Evolutionary conservation across 345 rosid species (phyloP), one percentile per base, ranked within the genome.

Genomic region (Bruguiera gymnorhiza): DNA sequence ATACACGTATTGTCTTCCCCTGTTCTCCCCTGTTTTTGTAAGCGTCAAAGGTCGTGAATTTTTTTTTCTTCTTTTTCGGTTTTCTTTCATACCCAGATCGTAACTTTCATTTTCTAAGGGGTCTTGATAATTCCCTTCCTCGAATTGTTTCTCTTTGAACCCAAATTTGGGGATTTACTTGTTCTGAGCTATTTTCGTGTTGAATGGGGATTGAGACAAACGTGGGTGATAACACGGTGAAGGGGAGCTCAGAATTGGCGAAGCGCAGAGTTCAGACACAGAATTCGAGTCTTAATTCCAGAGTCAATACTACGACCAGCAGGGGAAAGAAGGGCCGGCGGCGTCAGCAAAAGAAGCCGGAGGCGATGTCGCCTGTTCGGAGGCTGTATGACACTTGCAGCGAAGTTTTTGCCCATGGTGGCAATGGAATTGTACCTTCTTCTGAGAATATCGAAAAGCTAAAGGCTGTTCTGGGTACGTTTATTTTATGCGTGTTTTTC

Each of bases 181-280:
- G 50, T 48, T 66, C 52, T 31, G 29, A 58, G 19, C 66, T 68
- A 36, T 30, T 10, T 26, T 5, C 11, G 27, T 21, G 34, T 21
- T 83, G 73, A 67, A 92, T 92, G 97, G 96, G 92, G 74, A 82
- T 86, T 80, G 85, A 81, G 72, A 78, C 79, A 61, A 83, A 74
- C 18, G 60, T 62, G 63, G 84, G 70, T n/a, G 65, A 81, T 62
- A 71, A 21, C 18, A 79, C 72, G 55, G 86, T 80, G 51, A 83
- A 82, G 62, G 82, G 74, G 2, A 71, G 67, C 60, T n/a, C 70
- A 58, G 85, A 83, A 65, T 73, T 85, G 66, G 73, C 76, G 0
- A 76, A 76, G 68, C 84, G 63, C 26, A 70, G 75, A 58, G 68
- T 56, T 32, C 34, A 72, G 15, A 69, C 54, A 62, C 68, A 68